These are phyloP conservation scores for Salix dunnii DNA, from an alignment of 345 rosid species.

Conservation along the genomic window DNA sequence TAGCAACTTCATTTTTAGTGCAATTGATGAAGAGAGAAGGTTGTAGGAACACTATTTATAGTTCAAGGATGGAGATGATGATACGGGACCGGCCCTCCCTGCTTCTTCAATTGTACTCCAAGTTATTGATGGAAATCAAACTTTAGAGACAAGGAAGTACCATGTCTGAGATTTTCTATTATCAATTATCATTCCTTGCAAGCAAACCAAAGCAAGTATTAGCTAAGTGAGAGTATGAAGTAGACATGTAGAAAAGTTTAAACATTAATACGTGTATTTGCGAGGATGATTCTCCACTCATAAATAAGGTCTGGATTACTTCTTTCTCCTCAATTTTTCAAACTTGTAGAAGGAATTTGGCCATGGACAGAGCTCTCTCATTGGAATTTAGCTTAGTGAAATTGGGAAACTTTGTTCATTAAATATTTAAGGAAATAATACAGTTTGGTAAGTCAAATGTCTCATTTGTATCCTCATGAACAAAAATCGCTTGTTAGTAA, in stretches of 20 bases:
- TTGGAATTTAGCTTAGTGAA: too few species aligned
- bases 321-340: too few species aligned
- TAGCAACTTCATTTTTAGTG: not conserved
- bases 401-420: too few species aligned
- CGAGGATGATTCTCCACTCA: too few species aligned
- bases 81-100: not conserved
- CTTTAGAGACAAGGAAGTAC: conserved; percentile 7
- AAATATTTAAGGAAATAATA: too few species aligned
- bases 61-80: not conserved
- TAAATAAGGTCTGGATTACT: too few species aligned
- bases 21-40: not conserved
- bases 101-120: conserved; percentile 4
- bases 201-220: not conserved
- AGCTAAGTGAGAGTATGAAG: not conserved
- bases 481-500: too few species aligned
- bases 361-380: too few species aligned
- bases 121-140: not conserved
- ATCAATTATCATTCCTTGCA: conserved; percentile 8
- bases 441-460: too few species aligned
- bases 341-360: too few species aligned
- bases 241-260: not conserved
- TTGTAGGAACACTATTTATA: conserved; percentile 3
- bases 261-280: too few species aligned
- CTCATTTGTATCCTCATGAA: too few species aligned
- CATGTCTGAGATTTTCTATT: not conserved